Conservation (phyloP, 441 rosid species). For the Cnidoscolus chayamansa region DNA sequence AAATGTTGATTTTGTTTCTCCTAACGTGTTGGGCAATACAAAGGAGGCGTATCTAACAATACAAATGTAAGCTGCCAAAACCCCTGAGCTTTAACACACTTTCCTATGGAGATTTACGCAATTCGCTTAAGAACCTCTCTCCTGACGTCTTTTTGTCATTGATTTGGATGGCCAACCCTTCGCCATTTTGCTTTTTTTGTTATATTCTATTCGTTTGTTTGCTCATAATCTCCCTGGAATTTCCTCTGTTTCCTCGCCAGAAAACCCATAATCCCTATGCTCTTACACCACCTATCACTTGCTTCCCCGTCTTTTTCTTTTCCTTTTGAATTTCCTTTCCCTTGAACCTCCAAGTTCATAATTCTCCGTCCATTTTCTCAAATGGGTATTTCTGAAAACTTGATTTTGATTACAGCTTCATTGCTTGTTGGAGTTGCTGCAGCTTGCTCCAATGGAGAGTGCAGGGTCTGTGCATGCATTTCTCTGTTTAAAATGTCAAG, state of each 20-base stretch:
- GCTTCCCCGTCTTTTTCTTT: not conserved
- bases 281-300: not conserved
- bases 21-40: not conserved
- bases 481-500: constrained; percentile 1
- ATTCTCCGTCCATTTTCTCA: constrained; percentile 18
- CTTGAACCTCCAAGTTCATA: not conserved
- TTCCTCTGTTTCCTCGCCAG: constrained; percentile 25
- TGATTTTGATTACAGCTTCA: constrained; percentile 17
- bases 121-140: not conserved
- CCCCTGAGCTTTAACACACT: constrained; percentile 2
- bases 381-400: constrained; percentile 32
- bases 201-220: not conserved
- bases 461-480: constrained; percentile 25
- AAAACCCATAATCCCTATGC: constrained; percentile 10
- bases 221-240: not conserved
- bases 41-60: not conserved
- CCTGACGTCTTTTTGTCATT: constrained; percentile 4
- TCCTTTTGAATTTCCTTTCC: not conserved
- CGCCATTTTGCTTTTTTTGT: not conserved
- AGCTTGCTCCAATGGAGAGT: constrained; percentile 35
- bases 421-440: constrained; percentile 20
- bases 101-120: constrained; percentile 9
- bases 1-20: not conserved
- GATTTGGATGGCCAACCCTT: constrained; percentile 25
- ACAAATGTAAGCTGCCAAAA: not conserved